Base-by-base conservation (phyloP, 2,329 filamentous ascomycete species). In the Aspergillus udagawae region DNA sequence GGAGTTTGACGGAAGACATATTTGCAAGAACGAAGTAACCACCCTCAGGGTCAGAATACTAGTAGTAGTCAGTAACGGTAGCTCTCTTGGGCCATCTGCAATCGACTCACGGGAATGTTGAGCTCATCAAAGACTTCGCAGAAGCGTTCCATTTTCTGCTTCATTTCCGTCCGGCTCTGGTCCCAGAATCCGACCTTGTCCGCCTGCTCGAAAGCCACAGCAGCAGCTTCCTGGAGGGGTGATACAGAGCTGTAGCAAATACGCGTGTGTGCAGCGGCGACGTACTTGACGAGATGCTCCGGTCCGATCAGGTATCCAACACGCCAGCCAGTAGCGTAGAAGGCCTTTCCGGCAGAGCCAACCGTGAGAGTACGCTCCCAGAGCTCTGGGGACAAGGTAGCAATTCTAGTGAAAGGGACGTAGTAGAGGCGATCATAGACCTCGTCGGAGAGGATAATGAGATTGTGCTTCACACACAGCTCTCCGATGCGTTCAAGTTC, bases 11-110 rank as follows among this genome's bases (percentile, higher is more conserved):
- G 71, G 93, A 92, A 56, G 85, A 81, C 82, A 97, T 87, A 78
- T 99, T 99, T 62, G 91, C 94, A 53, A 99, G 85, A 42, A 99
- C 91, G 71, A 99, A 99, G 80, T 99, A 99, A 21, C 94, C 94
- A 53, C 94, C 94, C 74, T 99, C 92, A 4, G 94, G 94, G 58
- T 96, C 89, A 1, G 91, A 93, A 79, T 93, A 96, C 73, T 80
- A 38, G 8, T 49, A 62, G 56, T 27, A 29, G 35, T 47, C 3
- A 14, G 3, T 8, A 21, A 9, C 25, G 21, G 10, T 8, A 28
- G 42, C 17, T 32, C 0, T 23, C 14, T 51, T 29, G 17, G 23
- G 20, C 48, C 17, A 42, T 32, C 35, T 25, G 50, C 21, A n/a
- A 54, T 27, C 28, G n/a, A 67, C 73, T 53, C 70, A 79, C 77